These are phyloP conservation scores for Phalaenopsis aphrodite DNA, from an alignment of 106 monocot genomes.

Conservation along the genomic window DNA sequence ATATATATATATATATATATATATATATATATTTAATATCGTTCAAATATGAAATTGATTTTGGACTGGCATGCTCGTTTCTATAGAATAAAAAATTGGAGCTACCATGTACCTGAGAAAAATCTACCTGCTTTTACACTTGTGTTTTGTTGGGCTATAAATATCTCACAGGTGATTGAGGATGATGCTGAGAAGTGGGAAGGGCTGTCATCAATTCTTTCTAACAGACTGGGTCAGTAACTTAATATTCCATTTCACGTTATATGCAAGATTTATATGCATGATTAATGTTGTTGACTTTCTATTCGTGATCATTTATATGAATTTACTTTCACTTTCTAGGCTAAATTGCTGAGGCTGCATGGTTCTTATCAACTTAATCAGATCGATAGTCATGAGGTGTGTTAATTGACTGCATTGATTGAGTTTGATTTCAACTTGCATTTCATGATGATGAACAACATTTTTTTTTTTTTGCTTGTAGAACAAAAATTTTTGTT, in stretches of 20 bases:
- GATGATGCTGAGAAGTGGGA: constrained; percentile 91
- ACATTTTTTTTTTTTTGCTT: not conserved
- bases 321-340: not conserved
- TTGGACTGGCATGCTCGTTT: too few relatives aligned
- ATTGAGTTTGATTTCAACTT: not conserved
- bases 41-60: too few relatives aligned
- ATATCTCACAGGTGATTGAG: constrained; percentile 56
- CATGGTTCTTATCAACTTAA: constrained; percentile 94
- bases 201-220: constrained; percentile 67
- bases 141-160: not conserved
- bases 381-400: constrained; percentile 88
- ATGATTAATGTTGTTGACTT: not conserved
- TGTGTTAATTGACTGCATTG: constrained; percentile 17
- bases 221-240: constrained; percentile 82
- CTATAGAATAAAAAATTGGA: too few relatives aligned
- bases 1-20: too few relatives aligned
- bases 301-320: not conserved
- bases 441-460: not conserved
- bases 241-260: not conserved
- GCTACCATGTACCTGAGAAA: too few relatives aligned
- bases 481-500: not conserved
- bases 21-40: too few relatives aligned
- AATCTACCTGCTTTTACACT: too few relatives aligned
- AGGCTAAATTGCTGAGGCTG: constrained; percentile 87
- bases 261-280: not conserved